Evolutionary conservation across 805 yeast species (phyloP).

Genomic region (Isabelozyma heimii): DNA sequence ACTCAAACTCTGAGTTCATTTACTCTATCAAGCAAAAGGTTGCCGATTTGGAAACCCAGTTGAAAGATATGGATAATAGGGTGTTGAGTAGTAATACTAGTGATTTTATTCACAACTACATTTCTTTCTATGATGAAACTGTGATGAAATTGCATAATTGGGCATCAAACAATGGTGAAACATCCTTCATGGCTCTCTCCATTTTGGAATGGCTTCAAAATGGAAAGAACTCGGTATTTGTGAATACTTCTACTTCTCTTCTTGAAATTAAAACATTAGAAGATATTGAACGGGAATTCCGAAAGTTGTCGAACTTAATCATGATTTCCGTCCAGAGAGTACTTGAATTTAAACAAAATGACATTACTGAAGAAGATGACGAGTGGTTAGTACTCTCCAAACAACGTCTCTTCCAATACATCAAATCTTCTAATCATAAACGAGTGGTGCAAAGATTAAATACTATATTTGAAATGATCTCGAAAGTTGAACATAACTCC

Average conservation of each 20-base stretch:
- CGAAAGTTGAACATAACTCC: constrained; percentile 33
- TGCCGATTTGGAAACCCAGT: constrained; percentile 5
- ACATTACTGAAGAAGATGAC: constrained; percentile 44
- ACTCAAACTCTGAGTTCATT: constrained; percentile 9
- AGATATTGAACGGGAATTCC: constrained; percentile 45
- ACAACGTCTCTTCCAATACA: constrained; percentile 36
- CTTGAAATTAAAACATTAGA: constrained; percentile 18
- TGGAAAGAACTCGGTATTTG: constrained; percentile 12
- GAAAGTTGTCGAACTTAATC: constrained; percentile 55
- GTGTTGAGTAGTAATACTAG: constrained; percentile 12
- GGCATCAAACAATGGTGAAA: constrained; percentile 24
- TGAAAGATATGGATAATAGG: constrained; percentile 19
- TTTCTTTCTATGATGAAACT: constrained; percentile 19
- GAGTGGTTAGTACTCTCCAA: constrained; percentile 64
- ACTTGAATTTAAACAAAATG: constrained; percentile 32
- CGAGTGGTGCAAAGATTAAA: constrained; percentile 34
- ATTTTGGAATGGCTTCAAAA: constrained; percentile 45
- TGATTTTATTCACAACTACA: constrained; percentile 17
- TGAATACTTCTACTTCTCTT: constrained; percentile 24
- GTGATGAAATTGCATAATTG: constrained; percentile 26
- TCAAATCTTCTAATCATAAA: constrained; percentile 41
- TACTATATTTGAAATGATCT: constrained; percentile 31
- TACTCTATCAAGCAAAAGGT: constrained; percentile 13
- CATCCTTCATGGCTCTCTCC: constrained; percentile 48
- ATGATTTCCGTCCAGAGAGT: constrained; percentile 67